A percentile compares a stretch with the other conserved stretches of the same genome.
Evolutionary conservation across 2,329 filamentous ascomycete genomes (phyloP).

Genomic region (Diaporthe vexans): DNA sequence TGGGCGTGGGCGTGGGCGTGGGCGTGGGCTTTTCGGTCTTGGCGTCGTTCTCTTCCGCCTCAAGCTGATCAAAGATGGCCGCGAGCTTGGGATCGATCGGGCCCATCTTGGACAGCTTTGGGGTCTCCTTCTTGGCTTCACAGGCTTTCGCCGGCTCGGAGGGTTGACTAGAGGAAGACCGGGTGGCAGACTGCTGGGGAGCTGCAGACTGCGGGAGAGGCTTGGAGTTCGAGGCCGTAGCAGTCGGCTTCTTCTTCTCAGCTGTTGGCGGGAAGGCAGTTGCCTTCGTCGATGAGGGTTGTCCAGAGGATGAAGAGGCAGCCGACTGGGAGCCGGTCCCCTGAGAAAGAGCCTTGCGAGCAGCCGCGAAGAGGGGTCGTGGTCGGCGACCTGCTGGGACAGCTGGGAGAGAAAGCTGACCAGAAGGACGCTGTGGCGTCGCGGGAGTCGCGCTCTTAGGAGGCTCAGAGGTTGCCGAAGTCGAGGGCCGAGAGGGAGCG

Average conservation of each 20-base stretch:
- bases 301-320: conserved; percentile 2
- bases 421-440: neutral
- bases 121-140: neutral
- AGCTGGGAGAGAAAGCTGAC: neutral
- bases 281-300: neutral
- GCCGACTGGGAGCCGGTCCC: neutral
- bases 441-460: neutral
- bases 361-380: neutral
- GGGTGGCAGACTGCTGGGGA: neutral
- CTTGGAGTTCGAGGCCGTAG: neutral
- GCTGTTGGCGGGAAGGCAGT: neutral
- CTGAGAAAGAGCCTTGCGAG: conserved; percentile 11
- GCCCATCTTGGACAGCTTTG: conserved; percentile 9
- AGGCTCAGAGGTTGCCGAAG: neutral
- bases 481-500: neutral
- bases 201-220: conserved; percentile 3
- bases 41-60: neutral
- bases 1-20: neutral
- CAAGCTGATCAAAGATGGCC: neutral
- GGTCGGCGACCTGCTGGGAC: neutral
- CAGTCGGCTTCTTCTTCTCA: conserved; percentile 2
- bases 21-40: neutral
- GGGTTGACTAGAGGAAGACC: conserved; percentile 22
- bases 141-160: conserved; percentile 1
- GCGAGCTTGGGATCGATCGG: neutral